These are phyloP conservation scores for Nemania serpens DNA, from an alignment of 2,329 filamentous ascomycete species.

Conservation along the genomic window DNA sequence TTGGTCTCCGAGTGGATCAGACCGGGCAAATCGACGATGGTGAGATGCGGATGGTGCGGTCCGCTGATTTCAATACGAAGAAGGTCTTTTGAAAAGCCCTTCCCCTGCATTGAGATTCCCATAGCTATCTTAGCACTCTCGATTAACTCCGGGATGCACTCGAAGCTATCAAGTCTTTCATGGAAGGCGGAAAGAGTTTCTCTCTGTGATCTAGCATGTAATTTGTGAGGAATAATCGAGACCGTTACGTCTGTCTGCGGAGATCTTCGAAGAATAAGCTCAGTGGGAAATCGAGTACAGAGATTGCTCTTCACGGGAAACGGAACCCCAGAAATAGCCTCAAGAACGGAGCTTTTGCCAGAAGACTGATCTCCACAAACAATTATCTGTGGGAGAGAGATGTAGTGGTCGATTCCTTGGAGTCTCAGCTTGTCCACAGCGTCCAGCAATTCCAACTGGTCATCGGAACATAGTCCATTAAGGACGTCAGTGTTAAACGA, in stretches of 20 bases:
- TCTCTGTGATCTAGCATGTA: constrained; percentile 33
- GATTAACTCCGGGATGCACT: constrained; percentile 39
- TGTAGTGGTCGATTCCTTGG: constrained; percentile 44
- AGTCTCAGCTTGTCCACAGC: constrained; percentile 46
- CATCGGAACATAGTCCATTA: constrained; percentile 36
- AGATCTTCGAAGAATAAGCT: constrained; percentile 60
- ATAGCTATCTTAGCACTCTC: constrained; percentile 52
- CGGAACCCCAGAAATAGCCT: constrained; percentile 64
- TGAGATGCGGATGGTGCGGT: constrained; percentile 55
- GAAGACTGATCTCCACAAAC: constrained; percentile 66
- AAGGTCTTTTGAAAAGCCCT: constrained; percentile 52
- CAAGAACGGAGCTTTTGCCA: constrained; percentile 68
- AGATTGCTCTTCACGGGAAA: constrained; percentile 63
- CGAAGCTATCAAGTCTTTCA: constrained; percentile 37
- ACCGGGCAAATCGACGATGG: constrained; percentile 63
- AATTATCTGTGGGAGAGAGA: constrained; percentile 54
- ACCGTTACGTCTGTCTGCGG: constrained; percentile 42
- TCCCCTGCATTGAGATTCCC: constrained; percentile 48
- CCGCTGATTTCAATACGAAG: constrained; percentile 55
- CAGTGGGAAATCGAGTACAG: constrained; percentile 67
- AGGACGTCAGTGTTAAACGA: constrained; percentile 34
- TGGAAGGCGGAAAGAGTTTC: constrained; percentile 27
- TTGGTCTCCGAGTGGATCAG: constrained; percentile 56
- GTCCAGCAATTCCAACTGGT: constrained; percentile 47
- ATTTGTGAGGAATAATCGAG: constrained; percentile 43